phyloP scores from a whole-genome alignment of 2,329 filamentous ascomycete genomes.

The Ophiostoma perfectum region DNA sequence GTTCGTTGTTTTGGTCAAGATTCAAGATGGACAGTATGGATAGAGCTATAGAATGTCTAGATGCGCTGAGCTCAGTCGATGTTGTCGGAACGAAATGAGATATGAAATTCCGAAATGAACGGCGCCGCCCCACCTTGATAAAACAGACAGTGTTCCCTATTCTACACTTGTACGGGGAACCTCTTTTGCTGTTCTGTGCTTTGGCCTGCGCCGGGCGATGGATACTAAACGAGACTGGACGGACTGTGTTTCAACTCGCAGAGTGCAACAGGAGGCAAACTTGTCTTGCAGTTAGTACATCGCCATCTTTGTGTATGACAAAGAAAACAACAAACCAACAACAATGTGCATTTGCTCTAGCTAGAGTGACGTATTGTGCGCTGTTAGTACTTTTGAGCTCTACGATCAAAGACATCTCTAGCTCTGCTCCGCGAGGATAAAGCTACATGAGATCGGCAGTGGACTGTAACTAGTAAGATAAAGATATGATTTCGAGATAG shows the following conservation, averaged over 20 bases:
- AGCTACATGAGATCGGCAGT: too few species aligned
- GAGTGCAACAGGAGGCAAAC: neutral
- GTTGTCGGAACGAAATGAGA: slow-evolving; percentile 7
- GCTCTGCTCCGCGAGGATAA: too few species aligned
- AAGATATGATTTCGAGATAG: neutral
- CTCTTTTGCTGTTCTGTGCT: neutral
- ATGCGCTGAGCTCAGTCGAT: neutral
- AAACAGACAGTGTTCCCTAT: slow-evolving; percentile 1
- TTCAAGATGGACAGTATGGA: too few species aligned
- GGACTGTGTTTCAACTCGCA: neutral
- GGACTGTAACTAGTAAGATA: too few species aligned
- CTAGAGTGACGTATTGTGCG: neutral
- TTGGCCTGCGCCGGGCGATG: neutral
- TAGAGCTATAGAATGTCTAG: too few species aligned
- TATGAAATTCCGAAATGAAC: neutral
- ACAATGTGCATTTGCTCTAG: neutral
- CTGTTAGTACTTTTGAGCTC: neutral
- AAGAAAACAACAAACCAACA: neutral
- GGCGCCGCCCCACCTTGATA: neutral
- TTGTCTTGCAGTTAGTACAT: neutral
- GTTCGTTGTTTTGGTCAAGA: neutral
- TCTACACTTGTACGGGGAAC: neutral
- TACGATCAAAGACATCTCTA: neutral
- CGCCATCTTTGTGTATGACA: neutral
- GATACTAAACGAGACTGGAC: neutral